Evolutionary conservation across 257 asterid genomes (phyloP), one percentile per base, ranked within the genome.

Genomic region (Nicotiana paniculata): DNA sequence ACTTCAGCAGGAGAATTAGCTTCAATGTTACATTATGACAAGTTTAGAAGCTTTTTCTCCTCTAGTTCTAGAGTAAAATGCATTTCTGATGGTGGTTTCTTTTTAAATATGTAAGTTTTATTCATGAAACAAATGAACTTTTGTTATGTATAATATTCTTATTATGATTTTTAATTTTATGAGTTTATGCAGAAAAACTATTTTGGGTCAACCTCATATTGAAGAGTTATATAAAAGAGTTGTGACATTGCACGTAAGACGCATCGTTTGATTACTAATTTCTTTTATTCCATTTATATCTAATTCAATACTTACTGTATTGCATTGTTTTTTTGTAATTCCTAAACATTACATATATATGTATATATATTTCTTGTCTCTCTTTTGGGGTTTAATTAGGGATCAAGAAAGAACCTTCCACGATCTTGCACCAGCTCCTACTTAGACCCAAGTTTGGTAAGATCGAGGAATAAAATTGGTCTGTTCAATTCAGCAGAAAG

Each of bases 1-100:
- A 65, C 61, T 13, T 90, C 93, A 10, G 94, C 93, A 0, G 93
- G 93, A 21, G 90, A 91, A n/a, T 66, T 89, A 51, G 88, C 92
- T 4, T 63, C 91, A 3, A 87, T 90, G 3, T 12, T 90, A 59
- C 84, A 89, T 24, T 91, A 93, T 53, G 94, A 91, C 58, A 63
- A 62, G 1, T 89, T 89, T 46, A 81, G 88, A 24, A 82, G 80
- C 48, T 81, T 43, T 11, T 4, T 90, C 12, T 84, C 88, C 0
- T 24, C 62, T 1, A 78, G 26, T 3, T 24, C 26, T 8, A 81
- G 55, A 17, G 89, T 87, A 1, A 89, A 89, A 39, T 90, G 93
- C 70, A n/a, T 89, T 30, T 77, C 89, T 0, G 92, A 90, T 85
- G 79, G 89, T 18, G 87, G 89, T 46, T 89, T 87, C 83, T 90